These are phyloP conservation scores for Huiozyma naganishii DNA, from an alignment of 805 yeast genomes.

Conservation along the genomic window DNA sequence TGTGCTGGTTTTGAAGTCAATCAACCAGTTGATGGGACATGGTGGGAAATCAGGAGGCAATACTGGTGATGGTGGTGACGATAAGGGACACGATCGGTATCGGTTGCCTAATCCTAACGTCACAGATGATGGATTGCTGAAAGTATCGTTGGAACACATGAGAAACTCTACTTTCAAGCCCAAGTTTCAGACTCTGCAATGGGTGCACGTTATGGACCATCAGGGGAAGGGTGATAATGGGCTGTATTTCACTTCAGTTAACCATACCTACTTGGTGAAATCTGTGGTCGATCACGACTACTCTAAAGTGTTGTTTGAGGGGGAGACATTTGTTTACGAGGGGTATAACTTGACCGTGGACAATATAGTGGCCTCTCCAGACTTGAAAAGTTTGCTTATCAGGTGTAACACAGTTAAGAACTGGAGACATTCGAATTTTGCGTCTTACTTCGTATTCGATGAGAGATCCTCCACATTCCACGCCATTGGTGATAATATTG, in stretches of 20 bases:
- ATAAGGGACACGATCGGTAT: conserved; percentile 2
- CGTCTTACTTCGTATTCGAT: conserved; percentile 34
- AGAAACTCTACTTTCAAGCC: conserved; percentile 53
- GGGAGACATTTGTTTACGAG: conserved; percentile 34
- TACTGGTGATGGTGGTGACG: background rate
- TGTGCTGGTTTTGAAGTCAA: conserved; percentile 9
- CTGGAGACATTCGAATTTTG: conserved; percentile 43
- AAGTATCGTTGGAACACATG: conserved; percentile 33
- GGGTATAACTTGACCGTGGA: conserved; percentile 38
- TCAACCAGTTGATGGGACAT: background rate
- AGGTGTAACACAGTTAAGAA: conserved; percentile 51
- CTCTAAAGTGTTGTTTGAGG: conserved; percentile 39
- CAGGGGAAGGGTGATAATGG: conserved; percentile 50
- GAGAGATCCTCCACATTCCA: conserved; percentile 18
- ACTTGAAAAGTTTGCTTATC: conserved; percentile 46
- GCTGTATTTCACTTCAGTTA: conserved; percentile 43
- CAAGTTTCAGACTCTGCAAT: conserved; percentile 45
- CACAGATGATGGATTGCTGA: conserved; percentile 15
- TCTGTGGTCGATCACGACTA: conserved; percentile 32
- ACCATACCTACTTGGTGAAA: conserved; percentile 43
- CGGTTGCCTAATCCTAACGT: conserved; percentile 8
- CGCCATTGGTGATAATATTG: conserved; percentile 25
- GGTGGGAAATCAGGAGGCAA: background rate
- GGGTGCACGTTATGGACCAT: conserved; percentile 40
- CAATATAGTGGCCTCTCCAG: conserved; percentile 53